Evolutionary conservation across 352 stramenopile genomes (phyloP).

Genomic region (Aphanomyces stellatus): DNA sequence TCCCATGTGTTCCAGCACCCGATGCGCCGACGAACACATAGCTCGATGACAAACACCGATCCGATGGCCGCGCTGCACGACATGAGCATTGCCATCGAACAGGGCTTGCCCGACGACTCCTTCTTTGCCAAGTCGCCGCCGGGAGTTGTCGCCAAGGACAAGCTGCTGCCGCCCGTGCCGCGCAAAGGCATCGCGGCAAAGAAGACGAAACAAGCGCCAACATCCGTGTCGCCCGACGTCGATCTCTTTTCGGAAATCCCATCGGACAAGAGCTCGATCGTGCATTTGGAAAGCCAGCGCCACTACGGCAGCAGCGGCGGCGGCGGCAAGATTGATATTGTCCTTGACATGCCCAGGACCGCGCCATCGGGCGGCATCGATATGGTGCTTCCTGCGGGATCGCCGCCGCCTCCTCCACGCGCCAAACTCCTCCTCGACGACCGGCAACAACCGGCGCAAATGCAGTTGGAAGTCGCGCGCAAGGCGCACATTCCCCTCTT

Average conservation of each 20-base stretch:
- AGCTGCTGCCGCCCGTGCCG: too few relatives aligned
- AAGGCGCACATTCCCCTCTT: slow-evolving; percentile 79
- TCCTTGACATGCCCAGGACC: neutral
- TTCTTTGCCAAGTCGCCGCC: neutral
- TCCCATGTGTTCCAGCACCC: slow-evolving; percentile 42
- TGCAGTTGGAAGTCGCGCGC: slow-evolving; percentile 76
- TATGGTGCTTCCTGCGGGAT: neutral
- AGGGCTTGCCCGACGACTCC: too few relatives aligned
- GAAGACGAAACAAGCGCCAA: neutral
- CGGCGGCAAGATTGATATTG: neutral
- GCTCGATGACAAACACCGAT: slow-evolving; percentile 33
- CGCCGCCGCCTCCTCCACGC: neutral
- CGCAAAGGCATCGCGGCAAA: neutral
- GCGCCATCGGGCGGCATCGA: neutral
- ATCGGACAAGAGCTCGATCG: neutral
- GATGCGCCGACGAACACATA: slow-evolving; percentile 67
- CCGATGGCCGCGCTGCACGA: neutral
- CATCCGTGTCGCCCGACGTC: neutral
- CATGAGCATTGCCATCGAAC: neutral
- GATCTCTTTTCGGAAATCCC: slow-evolving; percentile 13
- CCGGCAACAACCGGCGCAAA: slow-evolving; percentile 58
- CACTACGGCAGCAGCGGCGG: too few relatives aligned
- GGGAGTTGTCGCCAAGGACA: too few relatives aligned
- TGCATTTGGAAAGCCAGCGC: slow-evolving; percentile 7
- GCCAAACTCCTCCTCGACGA: neutral